These are phyloP conservation scores for Stephania yunnanensis DNA, from an alignment of 164 flowering plant genomes.

Conservation along the genomic window DNA sequence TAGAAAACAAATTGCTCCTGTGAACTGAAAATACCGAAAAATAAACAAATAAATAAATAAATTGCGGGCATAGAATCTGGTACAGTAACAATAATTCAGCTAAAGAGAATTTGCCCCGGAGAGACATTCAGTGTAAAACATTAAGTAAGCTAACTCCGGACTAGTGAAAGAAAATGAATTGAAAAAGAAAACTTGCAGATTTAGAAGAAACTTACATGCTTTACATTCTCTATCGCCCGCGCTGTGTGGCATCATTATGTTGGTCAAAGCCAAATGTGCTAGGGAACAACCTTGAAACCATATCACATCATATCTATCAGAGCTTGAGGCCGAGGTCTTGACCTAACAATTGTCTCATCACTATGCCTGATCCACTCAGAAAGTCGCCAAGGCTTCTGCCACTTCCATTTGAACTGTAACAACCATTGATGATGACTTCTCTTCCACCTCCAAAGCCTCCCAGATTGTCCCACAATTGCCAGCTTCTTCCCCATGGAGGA, in stretches of 20 bases:
- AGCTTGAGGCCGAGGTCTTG: constrained; percentile 65
- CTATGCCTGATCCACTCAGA: constrained; percentile 96
- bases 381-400: constrained; percentile 99
- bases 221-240: constrained; percentile 18
- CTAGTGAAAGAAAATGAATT: background rate
- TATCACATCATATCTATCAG: constrained; percentile 38
- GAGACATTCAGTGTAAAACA: background rate
- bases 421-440: constrained; percentile 99
- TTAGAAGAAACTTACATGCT: constrained; percentile 28
- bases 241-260: constrained; percentile 23
- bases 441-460: constrained; percentile 96
- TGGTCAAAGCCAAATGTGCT: constrained; percentile 24
- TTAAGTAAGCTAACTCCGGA: background rate
- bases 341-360: constrained; percentile 74
- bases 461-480: constrained; percentile 64
- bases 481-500: constrained; percentile 63
- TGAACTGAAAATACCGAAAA: too few relatives aligned
- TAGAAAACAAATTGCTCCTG: background rate
- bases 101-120: background rate
- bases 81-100: background rate
- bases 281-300: constrained; percentile 6
- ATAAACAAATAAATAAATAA: too few relatives aligned
- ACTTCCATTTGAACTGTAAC: constrained; percentile 94
- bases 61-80: too few relatives aligned
- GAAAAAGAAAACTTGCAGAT: background rate